Evolutionary conservation across 2,329 filamentous ascomycete species (phyloP).

Genomic region (Microsporum canis): DNA sequence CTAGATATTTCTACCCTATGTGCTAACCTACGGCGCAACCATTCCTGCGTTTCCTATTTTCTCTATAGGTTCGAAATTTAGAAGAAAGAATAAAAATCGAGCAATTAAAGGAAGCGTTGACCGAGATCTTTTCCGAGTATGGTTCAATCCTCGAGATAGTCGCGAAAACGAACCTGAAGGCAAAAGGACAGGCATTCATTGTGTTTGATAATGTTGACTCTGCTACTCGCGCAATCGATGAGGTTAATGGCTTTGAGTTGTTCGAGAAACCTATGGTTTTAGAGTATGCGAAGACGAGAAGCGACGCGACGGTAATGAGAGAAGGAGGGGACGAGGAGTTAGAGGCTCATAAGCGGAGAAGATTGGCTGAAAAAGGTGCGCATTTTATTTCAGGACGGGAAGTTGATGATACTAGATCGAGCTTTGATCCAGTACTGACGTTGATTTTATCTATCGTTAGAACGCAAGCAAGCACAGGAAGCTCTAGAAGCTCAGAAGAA

Average conservation of each 20-base stretch:
- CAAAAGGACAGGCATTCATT: slow-evolving; percentile 91
- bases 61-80: slow-evolving; percentile 57
- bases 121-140: slow-evolving; percentile 75
- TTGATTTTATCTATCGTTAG: slow-evolving; percentile 27
- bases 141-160: slow-evolving; percentile 75
- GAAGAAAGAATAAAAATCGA: slow-evolving; percentile 85
- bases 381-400: slow-evolving; percentile 6
- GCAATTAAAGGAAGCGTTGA: slow-evolving; percentile 59
- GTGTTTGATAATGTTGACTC: slow-evolving; percentile 75
- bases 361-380: slow-evolving; percentile 79
- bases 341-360: slow-evolving; percentile 71
- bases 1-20: background rate
- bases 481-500: slow-evolving; percentile 67
- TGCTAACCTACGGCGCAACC: background rate
- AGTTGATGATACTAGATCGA: slow-evolving; percentile 7
- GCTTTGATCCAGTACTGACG: slow-evolving; percentile 13
- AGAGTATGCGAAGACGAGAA: slow-evolving; percentile 68
- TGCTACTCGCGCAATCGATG: slow-evolving; percentile 72
- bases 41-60: background rate
- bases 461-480: slow-evolving; percentile 71
- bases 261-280: slow-evolving; percentile 85
- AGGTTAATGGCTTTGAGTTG: slow-evolving; percentile 82
- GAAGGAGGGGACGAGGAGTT: slow-evolving; percentile 69
- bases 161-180: slow-evolving; percentile 78
- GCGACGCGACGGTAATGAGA: slow-evolving; percentile 73